Base-by-base conservation (phyloP, 2,329 filamentous ascomycete species). In the Didymella glomerata region DNA sequence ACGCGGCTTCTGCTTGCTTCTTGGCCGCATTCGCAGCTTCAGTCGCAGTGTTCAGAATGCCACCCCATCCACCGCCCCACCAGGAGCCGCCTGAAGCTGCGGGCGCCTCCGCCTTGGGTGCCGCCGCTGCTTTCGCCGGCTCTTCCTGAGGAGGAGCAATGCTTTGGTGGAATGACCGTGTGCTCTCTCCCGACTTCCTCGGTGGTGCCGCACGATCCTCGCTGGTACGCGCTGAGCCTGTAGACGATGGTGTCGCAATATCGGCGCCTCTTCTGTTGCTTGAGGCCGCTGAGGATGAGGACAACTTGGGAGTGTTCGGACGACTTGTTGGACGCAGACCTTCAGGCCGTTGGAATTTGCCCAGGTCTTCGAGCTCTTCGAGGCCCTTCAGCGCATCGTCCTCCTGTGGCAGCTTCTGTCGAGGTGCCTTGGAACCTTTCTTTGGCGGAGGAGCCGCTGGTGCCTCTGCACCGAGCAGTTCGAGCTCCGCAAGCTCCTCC, bases 1-100 rank as follows among this genome's bases (percentile, higher is more conserved):
- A 93, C 0, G 93, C 90, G 8, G 90, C 92, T 79, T 97, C 93
- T 46, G 95, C 94, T 77, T 94, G 92, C 82, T 96, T 96, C 79
- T 96, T 88, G 25, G 90, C 91, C n/a, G 90, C 89, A 65, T 82
- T 87, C 34, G 93, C 93, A 0, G 92, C 94, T 24, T 90, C 90
- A 57, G 82, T 88, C 40, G 93, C 93, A 0, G 92, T 93, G 41
- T 91, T 91, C 70, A 95, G 85, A 51, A 97, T 80, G 22, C 92
- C 90, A 72, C 93, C 92, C 91, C 92, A 97, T 48, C 68, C 67
- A 22, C 70, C 71, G 64, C 92, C 91, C 92, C 91, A 60, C 90
- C 87, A 77, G 11, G 71, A 72, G 3, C 75, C 71, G 4, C 73
- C 73, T 48, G 57, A 51, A 4, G 51, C 16, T 5, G 46, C 74